These are phyloP conservation scores for Globisporangium paroecandrum DNA, from an alignment of 352 stramenopile genomes.

Conservation along the genomic window DNA sequence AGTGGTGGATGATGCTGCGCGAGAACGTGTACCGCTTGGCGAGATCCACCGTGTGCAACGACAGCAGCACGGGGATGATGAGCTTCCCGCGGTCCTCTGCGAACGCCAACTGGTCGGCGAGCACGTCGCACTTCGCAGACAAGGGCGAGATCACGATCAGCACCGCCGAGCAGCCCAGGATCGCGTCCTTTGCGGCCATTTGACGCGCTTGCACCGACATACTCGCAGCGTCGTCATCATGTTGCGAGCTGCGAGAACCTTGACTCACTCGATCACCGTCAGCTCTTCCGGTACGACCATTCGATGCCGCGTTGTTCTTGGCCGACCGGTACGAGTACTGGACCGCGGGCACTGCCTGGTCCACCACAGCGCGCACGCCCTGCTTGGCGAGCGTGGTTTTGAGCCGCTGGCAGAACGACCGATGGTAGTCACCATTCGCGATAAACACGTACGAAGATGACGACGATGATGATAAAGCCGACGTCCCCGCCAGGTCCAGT, in stretches of 20 bases:
- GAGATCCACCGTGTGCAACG: constrained; percentile 64
- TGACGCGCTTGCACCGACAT: constrained; percentile 55
- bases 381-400: constrained; percentile 56
- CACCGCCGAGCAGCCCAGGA: constrained; percentile 63
- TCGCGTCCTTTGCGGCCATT: constrained; percentile 70
- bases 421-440: constrained; percentile 69
- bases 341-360: constrained; percentile 47
- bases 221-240: constrained; percentile 11
- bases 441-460: constrained; percentile 66
- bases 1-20: constrained; percentile 68
- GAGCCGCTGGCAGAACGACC: constrained; percentile 55
- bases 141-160: constrained; percentile 68
- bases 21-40: constrained; percentile 83
- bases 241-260: neutral
- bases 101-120: constrained; percentile 77
- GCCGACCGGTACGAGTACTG: constrained; percentile 32
- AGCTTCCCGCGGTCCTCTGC: constrained; percentile 75
- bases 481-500: neutral
- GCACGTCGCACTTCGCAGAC: constrained; percentile 61
- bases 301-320: constrained; percentile 12
- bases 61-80: constrained; percentile 70
- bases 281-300: neutral
- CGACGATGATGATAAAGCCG: neutral
- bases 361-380: constrained; percentile 54
- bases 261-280: neutral